Evolutionary conservation across 306 rosid genomes (phyloP).

Genomic region (Prunus mira): DNA sequence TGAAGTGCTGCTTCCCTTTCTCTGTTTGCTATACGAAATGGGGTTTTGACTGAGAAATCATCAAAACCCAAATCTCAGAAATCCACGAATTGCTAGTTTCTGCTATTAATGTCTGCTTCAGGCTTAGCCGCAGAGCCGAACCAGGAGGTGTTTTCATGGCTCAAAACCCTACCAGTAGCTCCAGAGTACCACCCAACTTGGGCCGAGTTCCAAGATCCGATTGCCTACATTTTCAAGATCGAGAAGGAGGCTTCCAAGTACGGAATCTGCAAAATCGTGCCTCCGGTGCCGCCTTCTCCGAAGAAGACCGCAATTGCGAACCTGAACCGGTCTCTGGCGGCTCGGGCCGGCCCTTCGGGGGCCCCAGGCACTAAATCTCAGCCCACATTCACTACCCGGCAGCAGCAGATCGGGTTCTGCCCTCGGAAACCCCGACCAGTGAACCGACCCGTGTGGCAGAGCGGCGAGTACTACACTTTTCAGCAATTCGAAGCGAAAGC

Average conservation of each 20-base stretch:
- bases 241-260: constrained; percentile 89
- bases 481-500: constrained; percentile 78
- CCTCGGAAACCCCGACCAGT: constrained; percentile 78
- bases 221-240: constrained; percentile 96
- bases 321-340: constrained; percentile 58
- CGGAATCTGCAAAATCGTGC: constrained; percentile 97
- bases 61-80: constrained; percentile 23
- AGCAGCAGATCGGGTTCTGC: constrained; percentile 99
- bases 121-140: constrained; percentile 47
- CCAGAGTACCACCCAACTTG: constrained; percentile 77
- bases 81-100: not conserved
- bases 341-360: constrained; percentile 39
- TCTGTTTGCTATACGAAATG: constrained; percentile 8
- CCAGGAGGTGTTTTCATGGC: constrained; percentile 83
- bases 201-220: constrained; percentile 96
- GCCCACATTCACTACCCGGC: constrained; percentile 97
- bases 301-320: constrained; percentile 80
- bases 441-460: constrained; percentile 92
- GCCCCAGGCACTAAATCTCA: constrained; percentile 28
- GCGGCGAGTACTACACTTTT: constrained; percentile 81
- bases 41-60: constrained; percentile 44
- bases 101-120: constrained; percentile 31
- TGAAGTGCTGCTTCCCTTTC: constrained; percentile 20
- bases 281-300: constrained; percentile 73
- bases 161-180: constrained; percentile 77